Base-by-base conservation (phyloP, 306 rosid species). In the Cicer chorassanicum region DNA sequence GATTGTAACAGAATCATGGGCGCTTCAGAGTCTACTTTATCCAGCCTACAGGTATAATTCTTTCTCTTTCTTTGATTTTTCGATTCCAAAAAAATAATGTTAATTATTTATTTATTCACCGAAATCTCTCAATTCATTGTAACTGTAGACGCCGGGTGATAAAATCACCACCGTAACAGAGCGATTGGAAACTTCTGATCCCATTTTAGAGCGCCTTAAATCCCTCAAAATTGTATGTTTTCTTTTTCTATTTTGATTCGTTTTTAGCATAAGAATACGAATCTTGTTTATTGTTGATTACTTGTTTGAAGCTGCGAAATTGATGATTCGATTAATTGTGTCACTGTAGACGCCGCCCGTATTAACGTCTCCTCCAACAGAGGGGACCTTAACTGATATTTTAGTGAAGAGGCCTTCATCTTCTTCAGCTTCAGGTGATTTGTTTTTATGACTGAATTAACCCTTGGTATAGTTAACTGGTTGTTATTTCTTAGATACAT, bases 321-420 rank as follows among this genome's bases (percentile, higher is more conserved):
- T 56, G 38, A 45, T 61, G 14, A 3, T 59, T 68, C 14, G 0
- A 11, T 19, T 64, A 66, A 68, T 55, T 62, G 40, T 59, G 11
- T 54, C 13, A 39, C 79, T 74, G 84, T 73, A 92, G 99, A 90
- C 96, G 53, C 81, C 92, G 72, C 99, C 98, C 7, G 88, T 90
- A 43, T 66, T 92, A 84, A 92, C 90, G 39, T 77, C 96, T 36
- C 93, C 92, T 14, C 93, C 92, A 10, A 90, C 86, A 16, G 98
- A 92, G 86, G 78, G 96, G 70, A 86, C 90, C 74, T 83, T 95
- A 82, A 89, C 97, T 34, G 98, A 95, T 81, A 92, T 92, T 87
- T 81, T 95, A 73, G 96, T 95, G 66, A 89, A 90, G 86, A 92
- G 89, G 65, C 85, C 96, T 62, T 79, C 91, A 1, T 89, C 97